These are phyloP conservation scores for Lomentospora prolificans DNA, from an alignment of 2,329 filamentous ascomycete genomes.

Conservation along the genomic window DNA sequence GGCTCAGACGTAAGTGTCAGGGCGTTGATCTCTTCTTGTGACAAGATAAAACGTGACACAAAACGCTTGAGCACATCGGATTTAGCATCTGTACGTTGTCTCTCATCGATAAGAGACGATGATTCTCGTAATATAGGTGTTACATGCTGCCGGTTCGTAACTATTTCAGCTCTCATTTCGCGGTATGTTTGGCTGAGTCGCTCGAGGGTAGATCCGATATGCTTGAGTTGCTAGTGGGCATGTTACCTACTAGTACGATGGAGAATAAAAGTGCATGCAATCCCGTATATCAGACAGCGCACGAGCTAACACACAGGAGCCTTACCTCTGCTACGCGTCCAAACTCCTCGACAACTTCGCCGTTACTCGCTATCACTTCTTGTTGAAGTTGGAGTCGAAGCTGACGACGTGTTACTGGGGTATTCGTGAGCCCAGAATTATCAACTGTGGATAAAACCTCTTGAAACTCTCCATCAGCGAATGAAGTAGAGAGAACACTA, in stretches of 20 bases:
- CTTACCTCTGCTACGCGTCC: slow-evolving; percentile 76
- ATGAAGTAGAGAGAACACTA: slow-evolving; percentile 79
- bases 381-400: slow-evolving; percentile 77
- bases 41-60: slow-evolving; percentile 71
- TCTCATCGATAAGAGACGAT: slow-evolving; percentile 60
- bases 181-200: slow-evolving; percentile 71
- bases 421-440: slow-evolving; percentile 59
- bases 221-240: slow-evolving; percentile 62
- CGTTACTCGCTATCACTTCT: slow-evolving; percentile 89
- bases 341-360: slow-evolving; percentile 78
- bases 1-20: slow-evolving; percentile 72
- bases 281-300: no score
- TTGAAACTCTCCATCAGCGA: slow-evolving; percentile 84
- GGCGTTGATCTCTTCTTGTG: slow-evolving; percentile 66
- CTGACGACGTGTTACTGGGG: slow-evolving; percentile 66
- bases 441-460: slow-evolving; percentile 76
- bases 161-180: slow-evolving; percentile 70
- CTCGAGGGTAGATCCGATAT: slow-evolving; percentile 69
- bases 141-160: slow-evolving; percentile 65
- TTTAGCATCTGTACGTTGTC: slow-evolving; percentile 66
- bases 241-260: slow-evolving; percentile 13
- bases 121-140: slow-evolving; percentile 69
- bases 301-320: no score
- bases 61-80: slow-evolving; percentile 71
- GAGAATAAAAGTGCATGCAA: neutral